Evolutionary conservation across 176 grass and related monocot species (phyloP).

Genomic region (Triticum timopheevii): DNA sequence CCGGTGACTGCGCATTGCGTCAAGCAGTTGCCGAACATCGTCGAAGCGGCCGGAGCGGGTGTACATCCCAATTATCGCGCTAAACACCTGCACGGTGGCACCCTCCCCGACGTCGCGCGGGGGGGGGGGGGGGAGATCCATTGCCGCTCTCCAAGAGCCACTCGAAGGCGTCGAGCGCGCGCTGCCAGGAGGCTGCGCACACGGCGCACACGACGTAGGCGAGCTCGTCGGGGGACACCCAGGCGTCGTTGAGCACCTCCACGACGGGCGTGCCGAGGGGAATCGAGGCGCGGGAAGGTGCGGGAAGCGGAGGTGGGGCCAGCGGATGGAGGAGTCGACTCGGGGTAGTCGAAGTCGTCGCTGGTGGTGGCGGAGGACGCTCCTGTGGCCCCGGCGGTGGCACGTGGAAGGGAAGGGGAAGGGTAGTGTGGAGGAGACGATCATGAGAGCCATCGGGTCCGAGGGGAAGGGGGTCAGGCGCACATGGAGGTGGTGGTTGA

Average conservation of each 20-base stretch:
- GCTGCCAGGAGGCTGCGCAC: constrained; percentile 57
- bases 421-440: constrained; percentile 24
- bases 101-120: constrained; percentile 15
- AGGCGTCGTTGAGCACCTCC: constrained; percentile 53
- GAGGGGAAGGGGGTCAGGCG: neutral
- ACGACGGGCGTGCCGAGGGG: constrained; percentile 47
- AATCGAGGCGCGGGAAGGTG: constrained; percentile 42
- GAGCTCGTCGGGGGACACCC: constrained; percentile 55
- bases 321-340: constrained; percentile 71
- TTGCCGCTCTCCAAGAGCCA: constrained; percentile 57
- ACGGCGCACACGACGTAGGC: constrained; percentile 63
- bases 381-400: neutral
- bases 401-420: constrained; percentile 18
- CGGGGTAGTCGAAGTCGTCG: constrained; percentile 70
- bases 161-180: constrained; percentile 78
- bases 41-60: constrained; percentile 48
- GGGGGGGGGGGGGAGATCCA: neutral
- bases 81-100: constrained; percentile 76
- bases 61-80: constrained; percentile 89
- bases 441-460: constrained; percentile 48
- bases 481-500: constrained; percentile 10
- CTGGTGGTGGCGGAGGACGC: constrained; percentile 24
- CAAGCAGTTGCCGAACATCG: constrained; percentile 61
- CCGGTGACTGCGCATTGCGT: constrained; percentile 45
- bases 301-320: constrained; percentile 76